phyloP scores from a whole-genome alignment of 352 stramenopile species.

The Phytophthora europaea region DNA sequence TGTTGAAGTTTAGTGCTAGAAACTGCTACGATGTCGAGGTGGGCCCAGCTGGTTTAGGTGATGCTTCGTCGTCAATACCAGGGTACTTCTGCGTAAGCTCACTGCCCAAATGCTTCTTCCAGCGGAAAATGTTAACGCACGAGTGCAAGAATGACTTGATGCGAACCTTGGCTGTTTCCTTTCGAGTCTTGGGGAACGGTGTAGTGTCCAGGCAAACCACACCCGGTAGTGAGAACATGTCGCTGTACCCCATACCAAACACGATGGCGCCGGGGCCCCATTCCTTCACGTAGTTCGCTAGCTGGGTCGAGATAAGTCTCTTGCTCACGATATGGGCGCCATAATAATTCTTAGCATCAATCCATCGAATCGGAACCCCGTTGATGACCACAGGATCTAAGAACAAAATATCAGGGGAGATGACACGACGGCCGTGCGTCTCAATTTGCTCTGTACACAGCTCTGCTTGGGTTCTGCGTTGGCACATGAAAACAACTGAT shows the following conservation, averaged over 20 bases:
- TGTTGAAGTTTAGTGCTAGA: neutral
- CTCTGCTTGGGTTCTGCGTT: conserved; percentile 71
- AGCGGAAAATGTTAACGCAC: conserved; percentile 74
- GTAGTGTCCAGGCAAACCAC: conserved; percentile 88
- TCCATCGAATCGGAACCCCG: conserved; percentile 86
- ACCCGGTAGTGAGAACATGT: conserved; percentile 87
- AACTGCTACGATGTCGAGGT: neutral
- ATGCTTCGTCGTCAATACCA: conserved; percentile 13
- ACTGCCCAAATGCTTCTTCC: conserved; percentile 83
- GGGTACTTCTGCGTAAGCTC: conserved; percentile 81
- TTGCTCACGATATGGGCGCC: conserved; percentile 91
- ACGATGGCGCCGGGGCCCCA: conserved; percentile 87
- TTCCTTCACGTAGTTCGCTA: conserved; percentile 88
- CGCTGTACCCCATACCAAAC: conserved; percentile 89
- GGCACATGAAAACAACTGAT: conserved; percentile 12
- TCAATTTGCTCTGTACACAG: conserved; percentile 71
- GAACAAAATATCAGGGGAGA: conserved; percentile 85
- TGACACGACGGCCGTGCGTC: conserved; percentile 75
- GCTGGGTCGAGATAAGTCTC: conserved; percentile 82
- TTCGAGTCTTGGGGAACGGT: conserved; percentile 81
- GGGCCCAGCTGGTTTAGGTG: conserved; percentile 11
- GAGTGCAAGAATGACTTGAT: conserved; percentile 83
- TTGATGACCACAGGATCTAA: conserved; percentile 88
- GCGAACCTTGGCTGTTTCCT: conserved; percentile 75
- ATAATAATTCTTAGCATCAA: conserved; percentile 92